phyloP scores from a whole-genome alignment of 2,329 filamentous ascomycete genomes.

The Cordyceps fumosorosea region DNA sequence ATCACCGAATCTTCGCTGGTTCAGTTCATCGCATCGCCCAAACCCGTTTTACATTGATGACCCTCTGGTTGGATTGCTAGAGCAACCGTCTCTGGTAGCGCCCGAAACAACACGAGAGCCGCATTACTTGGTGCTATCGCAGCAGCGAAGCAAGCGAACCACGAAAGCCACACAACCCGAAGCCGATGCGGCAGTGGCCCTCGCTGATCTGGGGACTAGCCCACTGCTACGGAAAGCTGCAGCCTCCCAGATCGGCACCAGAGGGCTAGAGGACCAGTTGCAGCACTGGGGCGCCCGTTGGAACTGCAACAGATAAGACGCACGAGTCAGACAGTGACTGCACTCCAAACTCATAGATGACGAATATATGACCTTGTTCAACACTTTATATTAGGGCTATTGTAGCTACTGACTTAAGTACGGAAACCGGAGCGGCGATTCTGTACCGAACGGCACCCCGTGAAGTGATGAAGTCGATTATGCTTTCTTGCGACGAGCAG shows the following conservation, averaged over 20 bases:
- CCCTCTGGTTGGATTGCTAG: slow-evolving; percentile 18
- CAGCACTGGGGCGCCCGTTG: slow-evolving; percentile 18
- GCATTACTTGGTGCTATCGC: neutral
- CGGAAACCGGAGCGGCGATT: neutral
- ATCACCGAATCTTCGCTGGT: slow-evolving; percentile 26
- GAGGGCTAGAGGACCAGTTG: slow-evolving; percentile 14
- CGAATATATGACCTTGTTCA: slow-evolving; percentile 5
- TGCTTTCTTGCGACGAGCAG: slow-evolving; percentile 1
- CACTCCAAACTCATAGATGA: neutral
- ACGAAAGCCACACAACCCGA: slow-evolving; percentile 12
- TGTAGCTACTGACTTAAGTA: neutral
- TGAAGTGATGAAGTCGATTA: neutral
- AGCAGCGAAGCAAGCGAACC: neutral
- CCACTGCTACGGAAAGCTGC: slow-evolving; percentile 10
- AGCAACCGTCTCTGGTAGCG: slow-evolving; percentile 16
- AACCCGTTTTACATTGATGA: slow-evolving; percentile 22
- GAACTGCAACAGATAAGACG: slow-evolving; percentile 14
- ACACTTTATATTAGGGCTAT: neutral
- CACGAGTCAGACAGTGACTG: neutral
- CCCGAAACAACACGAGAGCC: neutral
- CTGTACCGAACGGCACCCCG: neutral
- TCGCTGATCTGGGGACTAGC: slow-evolving; percentile 21
- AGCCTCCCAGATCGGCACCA: neutral
- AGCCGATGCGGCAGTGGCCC: slow-evolving; percentile 20
- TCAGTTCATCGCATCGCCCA: slow-evolving; percentile 15